Percentiles rank a stretch among this genome's conserved stretches.
phyloP scores from a whole-genome alignment of 1,284 basidiomycete genomes.

The Irpex lacteus region DNA sequence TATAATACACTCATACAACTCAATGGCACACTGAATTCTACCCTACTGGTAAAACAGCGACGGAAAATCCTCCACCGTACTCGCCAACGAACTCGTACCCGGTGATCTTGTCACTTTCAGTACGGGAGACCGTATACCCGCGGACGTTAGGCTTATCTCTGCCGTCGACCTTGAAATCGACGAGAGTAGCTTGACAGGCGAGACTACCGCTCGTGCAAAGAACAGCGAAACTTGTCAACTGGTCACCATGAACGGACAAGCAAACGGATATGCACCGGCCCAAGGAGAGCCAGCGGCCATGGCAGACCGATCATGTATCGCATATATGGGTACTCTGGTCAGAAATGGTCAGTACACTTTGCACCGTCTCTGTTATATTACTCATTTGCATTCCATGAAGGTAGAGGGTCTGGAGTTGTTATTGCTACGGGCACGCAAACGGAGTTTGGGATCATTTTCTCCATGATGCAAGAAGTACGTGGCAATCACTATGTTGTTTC shows the following conservation, averaged over 20 bases:
- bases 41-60: conserved; percentile 42
- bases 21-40: no score
- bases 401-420: conserved; percentile 84
- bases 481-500: not conserved
- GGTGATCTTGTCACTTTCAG: conserved; percentile 90
- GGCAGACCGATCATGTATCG: conserved; percentile 87
- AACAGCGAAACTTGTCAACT: conserved; percentile 48
- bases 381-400: conserved; percentile 33
- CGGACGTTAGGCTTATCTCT: conserved; percentile 82
- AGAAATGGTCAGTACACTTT: conserved; percentile 61
- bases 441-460: conserved; percentile 96
- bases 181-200: conserved; percentile 93
- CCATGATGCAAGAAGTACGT: conserved; percentile 95
- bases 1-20: not conserved
- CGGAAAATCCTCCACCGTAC: conserved; percentile 69
- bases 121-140: conserved; percentile 94
- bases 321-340: conserved; percentile 97
- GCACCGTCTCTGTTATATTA: not conserved
- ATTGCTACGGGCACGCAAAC: conserved; percentile 88
- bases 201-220: conserved; percentile 84
- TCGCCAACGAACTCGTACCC: conserved; percentile 94
- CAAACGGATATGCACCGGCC: conserved; percentile 11
- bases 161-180: conserved; percentile 90
- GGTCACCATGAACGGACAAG: conserved; percentile 15
- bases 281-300: conserved; percentile 59